A percentile compares a stretch with the other conserved stretches of the same genome.
Evolutionary conservation across 2,329 filamentous ascomycete genomes (phyloP).

Genomic region (Aspergillus sp.): DNA sequence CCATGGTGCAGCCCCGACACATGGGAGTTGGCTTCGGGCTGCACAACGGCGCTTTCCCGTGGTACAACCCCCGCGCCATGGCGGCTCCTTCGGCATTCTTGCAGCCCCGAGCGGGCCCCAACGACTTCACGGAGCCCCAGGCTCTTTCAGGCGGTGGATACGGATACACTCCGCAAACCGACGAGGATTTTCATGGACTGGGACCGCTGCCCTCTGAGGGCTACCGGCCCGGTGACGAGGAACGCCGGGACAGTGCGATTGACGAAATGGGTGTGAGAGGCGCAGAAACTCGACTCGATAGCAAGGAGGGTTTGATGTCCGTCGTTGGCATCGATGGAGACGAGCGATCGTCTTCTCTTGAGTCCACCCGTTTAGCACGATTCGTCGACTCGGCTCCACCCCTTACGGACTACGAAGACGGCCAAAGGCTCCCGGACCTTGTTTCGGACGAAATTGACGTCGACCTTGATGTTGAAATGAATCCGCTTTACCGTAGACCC

Average conservation of each 20-base stretch:
- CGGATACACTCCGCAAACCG: not conserved
- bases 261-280: not conserved
- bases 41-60: conserved; percentile 18
- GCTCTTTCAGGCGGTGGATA: conserved; percentile 6
- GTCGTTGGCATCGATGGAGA: not conserved
- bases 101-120: conserved; percentile 12
- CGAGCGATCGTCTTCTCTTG: not conserved
- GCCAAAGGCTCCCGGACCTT: not conserved
- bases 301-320: not conserved
- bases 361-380: not conserved
- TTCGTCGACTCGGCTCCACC: not conserved
- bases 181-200: not conserved
- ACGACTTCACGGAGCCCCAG: not conserved
- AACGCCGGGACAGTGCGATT: not conserved
- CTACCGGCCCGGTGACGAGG: not conserved
- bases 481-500: conserved; percentile 12
- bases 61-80: conserved; percentile 18
- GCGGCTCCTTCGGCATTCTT: conserved; percentile 12
- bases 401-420: not conserved
- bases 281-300: not conserved
- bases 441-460: conserved; percentile 15
- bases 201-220: not conserved
- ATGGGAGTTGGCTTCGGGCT: conserved; percentile 20
- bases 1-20: conserved; percentile 14
- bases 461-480: conserved; percentile 19